phyloP scores from a whole-genome alignment of 164 flowering plant species.

The Macadamia integrifolia region DNA sequence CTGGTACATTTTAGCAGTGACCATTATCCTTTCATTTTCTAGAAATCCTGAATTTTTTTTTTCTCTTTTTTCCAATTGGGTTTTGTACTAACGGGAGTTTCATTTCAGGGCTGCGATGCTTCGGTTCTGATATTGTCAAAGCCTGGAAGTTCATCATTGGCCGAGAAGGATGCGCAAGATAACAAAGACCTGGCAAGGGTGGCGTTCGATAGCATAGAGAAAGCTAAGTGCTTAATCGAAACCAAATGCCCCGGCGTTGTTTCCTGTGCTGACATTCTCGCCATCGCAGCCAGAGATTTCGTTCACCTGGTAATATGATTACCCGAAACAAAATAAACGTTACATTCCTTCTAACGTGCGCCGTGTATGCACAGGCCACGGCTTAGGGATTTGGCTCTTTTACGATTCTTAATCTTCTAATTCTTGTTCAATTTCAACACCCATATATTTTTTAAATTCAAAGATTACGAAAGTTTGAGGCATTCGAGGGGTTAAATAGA shows the following conservation, averaged over 20 bases:
- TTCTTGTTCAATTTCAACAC: no score
- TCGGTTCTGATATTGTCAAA: conserved; percentile 58
- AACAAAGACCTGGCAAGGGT: conserved; percentile 51
- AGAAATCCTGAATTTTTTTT: background rate
- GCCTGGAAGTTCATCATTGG: conserved; percentile 40
- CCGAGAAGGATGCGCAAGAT: conserved; percentile 74
- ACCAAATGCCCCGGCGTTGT: conserved; percentile 82
- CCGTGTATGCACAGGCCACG: background rate
- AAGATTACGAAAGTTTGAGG: no score
- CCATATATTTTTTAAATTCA: no score
- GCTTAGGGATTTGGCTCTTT: no score
- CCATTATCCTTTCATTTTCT: no score
- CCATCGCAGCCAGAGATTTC: conserved; percentile 80
- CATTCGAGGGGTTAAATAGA: no score
- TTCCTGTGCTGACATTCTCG: conserved; percentile 93
- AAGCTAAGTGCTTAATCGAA: conserved; percentile 74
- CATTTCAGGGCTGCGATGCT: conserved; percentile 78
- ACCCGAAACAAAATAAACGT: no score
- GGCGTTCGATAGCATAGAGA: conserved; percentile 53
- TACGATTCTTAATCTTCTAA: no score
- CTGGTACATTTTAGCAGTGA: conserved; percentile 9
- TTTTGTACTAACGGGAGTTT: no score
- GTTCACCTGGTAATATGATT: conserved; percentile 58
- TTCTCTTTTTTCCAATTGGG: background rate
- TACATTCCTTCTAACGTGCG: background rate